These are phyloP conservation scores for Tulasnella calospora DNA, from an alignment of 768 basidiomycete species.

Conservation along the genomic window DNA sequence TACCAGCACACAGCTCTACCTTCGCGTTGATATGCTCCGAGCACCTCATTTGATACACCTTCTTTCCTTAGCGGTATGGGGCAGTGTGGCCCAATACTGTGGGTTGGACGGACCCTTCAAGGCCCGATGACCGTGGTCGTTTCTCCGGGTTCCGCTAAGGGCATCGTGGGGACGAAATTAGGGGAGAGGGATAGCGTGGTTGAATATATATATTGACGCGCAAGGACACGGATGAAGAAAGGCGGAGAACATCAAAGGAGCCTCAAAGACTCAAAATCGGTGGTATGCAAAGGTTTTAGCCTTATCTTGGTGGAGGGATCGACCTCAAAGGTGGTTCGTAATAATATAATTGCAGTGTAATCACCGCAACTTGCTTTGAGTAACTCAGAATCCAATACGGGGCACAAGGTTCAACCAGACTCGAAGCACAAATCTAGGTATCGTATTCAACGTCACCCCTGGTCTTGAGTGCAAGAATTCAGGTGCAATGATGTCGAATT, in stretches of 20 bases:
- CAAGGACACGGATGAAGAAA: slow-evolving; percentile 64
- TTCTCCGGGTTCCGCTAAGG: slow-evolving; percentile 60
- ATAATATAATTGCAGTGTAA: background rate
- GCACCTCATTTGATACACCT: no score
- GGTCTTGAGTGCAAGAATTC: no score
- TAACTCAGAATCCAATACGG: no score
- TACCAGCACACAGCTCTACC: no score
- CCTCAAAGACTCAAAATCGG: slow-evolving; percentile 48
- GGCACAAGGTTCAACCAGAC: no score
- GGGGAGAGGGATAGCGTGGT: slow-evolving; percentile 47
- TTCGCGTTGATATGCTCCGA: no score
- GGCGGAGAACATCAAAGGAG: slow-evolving; percentile 50
- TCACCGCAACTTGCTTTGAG: no score
- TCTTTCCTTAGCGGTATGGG: no score
- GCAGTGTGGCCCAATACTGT: background rate
- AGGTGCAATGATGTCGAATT: no score
- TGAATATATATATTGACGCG: slow-evolving; percentile 57
- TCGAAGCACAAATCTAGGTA: no score
- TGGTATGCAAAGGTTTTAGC: slow-evolving; percentile 50
- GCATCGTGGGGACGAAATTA: slow-evolving; percentile 53
- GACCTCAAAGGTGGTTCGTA: background rate
- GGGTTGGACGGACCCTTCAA: slow-evolving; percentile 55
- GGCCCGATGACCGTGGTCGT: slow-evolving; percentile 60
- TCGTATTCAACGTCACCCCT: no score
- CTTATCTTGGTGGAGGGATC: background rate